Evolutionary conservation across 2,329 filamentous ascomycete genomes (phyloP).

Genomic region (Talaromyces sp.): DNA sequence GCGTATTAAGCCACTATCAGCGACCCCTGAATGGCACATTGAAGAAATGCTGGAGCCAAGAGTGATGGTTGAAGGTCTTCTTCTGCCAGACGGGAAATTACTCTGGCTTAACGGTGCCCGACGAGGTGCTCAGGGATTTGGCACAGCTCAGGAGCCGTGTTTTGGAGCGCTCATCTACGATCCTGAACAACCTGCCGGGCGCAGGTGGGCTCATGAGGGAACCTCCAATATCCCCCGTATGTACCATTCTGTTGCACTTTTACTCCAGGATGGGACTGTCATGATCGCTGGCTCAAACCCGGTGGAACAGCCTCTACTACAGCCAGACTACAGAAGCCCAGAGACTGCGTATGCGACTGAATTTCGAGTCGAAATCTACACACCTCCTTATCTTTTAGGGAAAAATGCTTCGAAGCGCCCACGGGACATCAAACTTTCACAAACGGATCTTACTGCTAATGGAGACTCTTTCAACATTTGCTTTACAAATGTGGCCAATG

Average conservation of each 20-base stretch:
- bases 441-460: slow-evolving; percentile 41
- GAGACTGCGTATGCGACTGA: slow-evolving; percentile 49
- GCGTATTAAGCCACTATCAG: slow-evolving; percentile 49
- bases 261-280: slow-evolving; percentile 56
- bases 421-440: slow-evolving; percentile 43
- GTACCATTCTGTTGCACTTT: slow-evolving; percentile 57
- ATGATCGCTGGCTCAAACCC: slow-evolving; percentile 58
- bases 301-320: slow-evolving; percentile 52
- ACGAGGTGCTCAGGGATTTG: slow-evolving; percentile 56
- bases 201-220: slow-evolving; percentile 46
- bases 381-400: slow-evolving; percentile 55
- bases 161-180: slow-evolving; percentile 56
- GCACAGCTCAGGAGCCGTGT: slow-evolving; percentile 50
- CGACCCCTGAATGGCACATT: slow-evolving; percentile 51
- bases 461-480: slow-evolving; percentile 44
- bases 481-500: slow-evolving; percentile 43
- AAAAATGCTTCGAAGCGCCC: slow-evolving; percentile 47
- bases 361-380: slow-evolving; percentile 58
- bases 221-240: slow-evolving; percentile 45
- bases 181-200: slow-evolving; percentile 46
- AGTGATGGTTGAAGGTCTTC: slow-evolving; percentile 56
- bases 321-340: slow-evolving; percentile 41
- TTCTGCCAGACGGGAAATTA: slow-evolving; percentile 57
- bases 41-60: slow-evolving; percentile 55
- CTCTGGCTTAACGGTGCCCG: slow-evolving; percentile 57